Base-by-base conservation (phyloP, 352 stramenopile genomes). In the Hyaloperonospora brassicae region DNA sequence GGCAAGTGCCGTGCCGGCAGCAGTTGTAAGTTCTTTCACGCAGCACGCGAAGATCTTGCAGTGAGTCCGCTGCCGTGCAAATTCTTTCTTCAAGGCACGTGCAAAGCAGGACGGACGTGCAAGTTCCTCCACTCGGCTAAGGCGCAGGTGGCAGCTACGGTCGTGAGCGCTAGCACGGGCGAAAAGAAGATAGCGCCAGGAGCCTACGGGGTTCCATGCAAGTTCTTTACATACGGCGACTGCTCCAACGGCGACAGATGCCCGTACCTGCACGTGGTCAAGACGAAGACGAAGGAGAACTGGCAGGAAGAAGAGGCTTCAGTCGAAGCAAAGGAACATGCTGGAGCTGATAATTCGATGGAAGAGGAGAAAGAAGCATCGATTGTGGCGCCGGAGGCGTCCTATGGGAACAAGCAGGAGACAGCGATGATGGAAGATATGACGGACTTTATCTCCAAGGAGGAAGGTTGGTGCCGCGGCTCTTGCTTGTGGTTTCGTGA, bases 381-480 rank as follows among this genome's bases (percentile, higher is more conserved):
- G 7, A 61, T 25, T 57, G 49, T 47, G 6, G 48, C 44, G 21
- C 47, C 31, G 23, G 47, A 61, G 31, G 39, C 49, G 13, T 47
- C 27, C n/a, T 10, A 17, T 5, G 59, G 39, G 44, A 38, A 74
- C 47, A 57, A 69, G 11, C 42, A 52, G 39, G 24, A 60, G 0
- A 50, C 24, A 5, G 44, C 55, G 10, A 51, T 55, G 38, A 62
- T 72, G 36, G 61, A 79, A 48, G 39, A 44, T 23, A 65, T 71
- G 42, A 75, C 62, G 12, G 79, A 90, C 39, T 88, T 90, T 43
- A 78, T 90, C 30, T 79, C 79, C 21, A 85, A 88, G 50, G 79
- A 90, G 67, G 79, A 90, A 79, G 74, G 74, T 85, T 34, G 9
- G 41, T 36, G 27, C 48, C 21, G 24, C 45, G 27, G 17, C 39